Percentiles rank a stretch among this genome's conserved stretches.
Evolutionary conservation across 1,284 basidiomycete species (phyloP).

Genomic region (Austroboletus novae-zelandiae): DNA sequence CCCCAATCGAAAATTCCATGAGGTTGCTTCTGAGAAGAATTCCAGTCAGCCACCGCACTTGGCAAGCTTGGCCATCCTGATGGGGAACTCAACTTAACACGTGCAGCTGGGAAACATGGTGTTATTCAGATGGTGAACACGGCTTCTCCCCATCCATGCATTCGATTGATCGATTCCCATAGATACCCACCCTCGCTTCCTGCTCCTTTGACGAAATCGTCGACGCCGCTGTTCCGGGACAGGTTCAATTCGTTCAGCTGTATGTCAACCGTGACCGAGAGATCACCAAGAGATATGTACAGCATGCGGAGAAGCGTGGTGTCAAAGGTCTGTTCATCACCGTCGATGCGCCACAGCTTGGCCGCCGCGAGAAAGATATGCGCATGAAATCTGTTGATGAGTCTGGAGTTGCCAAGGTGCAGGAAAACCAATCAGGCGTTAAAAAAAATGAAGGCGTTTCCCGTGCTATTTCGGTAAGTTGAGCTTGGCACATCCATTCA

Average conservation of each 20-base stretch:
- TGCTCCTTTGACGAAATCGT: constrained; percentile 44
- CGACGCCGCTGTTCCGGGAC: constrained; percentile 64
- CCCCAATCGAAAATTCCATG: constrained; percentile 22
- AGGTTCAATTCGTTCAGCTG: constrained; percentile 78
- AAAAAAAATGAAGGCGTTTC: constrained; percentile 88
- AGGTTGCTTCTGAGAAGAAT: background rate
- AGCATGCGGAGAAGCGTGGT: constrained; percentile 77
- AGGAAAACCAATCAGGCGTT: constrained; percentile 55
- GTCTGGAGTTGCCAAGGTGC: constrained; percentile 57
- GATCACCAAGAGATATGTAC: constrained; percentile 78
- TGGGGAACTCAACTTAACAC: constrained; percentile 58
- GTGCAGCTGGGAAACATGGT: constrained; percentile 53
- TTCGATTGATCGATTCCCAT: constrained; percentile 34
- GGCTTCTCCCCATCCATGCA: constrained; percentile 23
- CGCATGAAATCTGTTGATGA: constrained; percentile 89
- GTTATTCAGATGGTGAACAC: constrained; percentile 56
- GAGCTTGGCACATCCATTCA: constrained; percentile 25
- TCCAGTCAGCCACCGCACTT: constrained; percentile 45
- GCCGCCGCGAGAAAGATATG: constrained; percentile 91
- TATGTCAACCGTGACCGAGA: constrained; percentile 78
- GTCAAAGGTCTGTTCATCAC: constrained; percentile 86
- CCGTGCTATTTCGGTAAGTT: constrained; percentile 77
- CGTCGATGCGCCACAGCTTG: constrained; percentile 90
- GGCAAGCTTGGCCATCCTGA: constrained; percentile 67
- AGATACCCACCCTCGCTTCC: constrained; percentile 28